Evolutionary conservation across 2,329 filamentous ascomycete genomes (phyloP), one percentile per base, ranked within the genome.

Genomic region (Nannizziopsis arthrosporioides): DNA sequence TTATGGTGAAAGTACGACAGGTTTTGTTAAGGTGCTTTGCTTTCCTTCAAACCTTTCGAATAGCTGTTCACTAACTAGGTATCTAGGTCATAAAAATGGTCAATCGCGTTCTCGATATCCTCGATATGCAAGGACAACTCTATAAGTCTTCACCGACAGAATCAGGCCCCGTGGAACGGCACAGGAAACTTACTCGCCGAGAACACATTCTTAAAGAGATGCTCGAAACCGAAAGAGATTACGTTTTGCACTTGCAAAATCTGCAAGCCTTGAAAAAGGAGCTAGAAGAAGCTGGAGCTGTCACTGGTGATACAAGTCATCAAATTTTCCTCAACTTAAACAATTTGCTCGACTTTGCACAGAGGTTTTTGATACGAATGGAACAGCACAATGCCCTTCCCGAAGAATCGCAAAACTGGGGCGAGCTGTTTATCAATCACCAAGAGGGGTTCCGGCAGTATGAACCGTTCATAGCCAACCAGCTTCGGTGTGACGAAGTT

Each of bases 271-370:
- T 96, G 61, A 96, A 94, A 69, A 90, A 86, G 67, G 79, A 83
- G 18, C 73, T 96, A 48, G 88, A 95, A 58, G 84, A 93, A 62
- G 88, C 83, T 55, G 88, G 88, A 34, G 80, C 87, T 34, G 80
- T 96, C 54, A 84, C 86, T 1, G 90, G 92, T 47, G 92, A 98
- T 63, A 79, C 83, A 8, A 82, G 94, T 17, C 89, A 96, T 68
- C 81, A 89, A 61, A 95, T 98, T 53, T 98, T 98, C 68, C 75
- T 96, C 53, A 98, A 98, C 67, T 80, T 96, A 61, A 94, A 96
- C 63, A 81, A 85, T 27, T 85, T 98, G 42, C 76, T 98, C 45
- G 92, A 98, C 65, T 94, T 95, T 63, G 90, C 96, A 62, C 82
- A 93, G 53, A 80, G 89, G 22, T 96, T 98, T 60, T 73, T 98